Evolutionary conservation across 176 grass and related monocot genomes (phyloP).

Genomic region (Tuctoria greenei): DNA sequence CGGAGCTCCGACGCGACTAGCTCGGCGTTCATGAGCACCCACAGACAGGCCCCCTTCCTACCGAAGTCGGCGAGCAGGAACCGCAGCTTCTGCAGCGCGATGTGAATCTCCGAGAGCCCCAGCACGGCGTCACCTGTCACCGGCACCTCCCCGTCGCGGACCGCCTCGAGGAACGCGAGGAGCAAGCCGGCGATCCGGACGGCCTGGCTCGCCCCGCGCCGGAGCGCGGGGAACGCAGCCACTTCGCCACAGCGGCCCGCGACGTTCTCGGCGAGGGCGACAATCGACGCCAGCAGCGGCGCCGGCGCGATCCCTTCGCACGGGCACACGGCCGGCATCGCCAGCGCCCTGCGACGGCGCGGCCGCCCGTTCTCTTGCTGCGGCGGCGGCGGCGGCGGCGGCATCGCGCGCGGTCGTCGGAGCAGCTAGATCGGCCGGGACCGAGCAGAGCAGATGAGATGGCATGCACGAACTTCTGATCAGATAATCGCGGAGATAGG

Average conservation of each 20-base stretch:
- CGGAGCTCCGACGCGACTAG: constrained; percentile 56
- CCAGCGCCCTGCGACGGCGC: constrained; percentile 38
- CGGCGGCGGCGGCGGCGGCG: not conserved
- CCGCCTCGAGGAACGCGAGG: constrained; percentile 52
- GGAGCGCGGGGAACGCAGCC: constrained; percentile 47
- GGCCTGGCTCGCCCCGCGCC: constrained; percentile 33
- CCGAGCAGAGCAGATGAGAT: not conserved
- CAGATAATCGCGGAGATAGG: not conserved
- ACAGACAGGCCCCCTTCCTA: constrained; percentile 53
- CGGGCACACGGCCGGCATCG: constrained; percentile 58
- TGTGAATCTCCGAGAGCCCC: constrained; percentile 79
- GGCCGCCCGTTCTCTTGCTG: constrained; percentile 9
- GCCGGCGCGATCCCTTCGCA: constrained; percentile 54
- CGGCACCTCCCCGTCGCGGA: not conserved
- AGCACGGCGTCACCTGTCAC: constrained; percentile 32
- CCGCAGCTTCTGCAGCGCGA: constrained; percentile 71
- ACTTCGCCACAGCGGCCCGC: not conserved
- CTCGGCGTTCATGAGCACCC: constrained; percentile 72
- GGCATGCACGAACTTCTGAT: not conserved
- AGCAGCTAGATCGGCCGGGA: not conserved
- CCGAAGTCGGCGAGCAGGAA: constrained; percentile 52
- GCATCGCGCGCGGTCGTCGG: not conserved
- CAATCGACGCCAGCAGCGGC: constrained; percentile 46
- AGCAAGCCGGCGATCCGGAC: constrained; percentile 60
- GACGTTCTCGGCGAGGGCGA: constrained; percentile 42